Conservation (phyloP, 2,329 filamentous ascomycete genomes). For the Chalara sp. region DNA sequence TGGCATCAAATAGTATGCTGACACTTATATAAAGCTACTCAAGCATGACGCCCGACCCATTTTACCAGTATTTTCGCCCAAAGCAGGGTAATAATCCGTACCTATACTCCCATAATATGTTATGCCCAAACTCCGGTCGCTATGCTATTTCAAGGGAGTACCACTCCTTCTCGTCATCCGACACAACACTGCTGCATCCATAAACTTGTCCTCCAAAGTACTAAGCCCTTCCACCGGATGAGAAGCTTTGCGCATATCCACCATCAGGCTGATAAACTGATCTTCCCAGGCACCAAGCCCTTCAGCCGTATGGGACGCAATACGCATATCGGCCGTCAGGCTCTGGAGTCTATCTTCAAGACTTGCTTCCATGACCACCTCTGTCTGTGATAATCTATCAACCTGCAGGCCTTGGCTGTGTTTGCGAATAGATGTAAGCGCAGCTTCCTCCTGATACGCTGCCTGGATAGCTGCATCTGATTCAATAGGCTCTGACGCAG, state of each 20-base stretch:
- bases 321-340: conserved; percentile 54
- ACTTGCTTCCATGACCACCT: conserved; percentile 30
- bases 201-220: conserved; percentile 42
- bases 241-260: no score
- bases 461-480: no score
- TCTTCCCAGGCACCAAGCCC: conserved; percentile 70
- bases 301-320: conserved; percentile 51
- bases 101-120: not conserved
- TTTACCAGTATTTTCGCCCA: no score
- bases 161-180: conserved; percentile 45
- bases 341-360: conserved; percentile 48
- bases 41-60: no score
- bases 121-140: conserved; percentile 10
- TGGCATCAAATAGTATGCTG: no score
- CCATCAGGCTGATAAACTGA: not conserved
- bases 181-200: conserved; percentile 75
- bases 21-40: no score
- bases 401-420: no score
- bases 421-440: no score
- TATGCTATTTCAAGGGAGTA: conserved; percentile 13
- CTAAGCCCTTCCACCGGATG: no score
- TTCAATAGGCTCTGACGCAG: no score
- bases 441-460: no score
- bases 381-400: not conserved
- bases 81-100: no score